Conservation (phyloP, 1,284 basidiomycete genomes). For the Nidula niveotomentosa region DNA sequence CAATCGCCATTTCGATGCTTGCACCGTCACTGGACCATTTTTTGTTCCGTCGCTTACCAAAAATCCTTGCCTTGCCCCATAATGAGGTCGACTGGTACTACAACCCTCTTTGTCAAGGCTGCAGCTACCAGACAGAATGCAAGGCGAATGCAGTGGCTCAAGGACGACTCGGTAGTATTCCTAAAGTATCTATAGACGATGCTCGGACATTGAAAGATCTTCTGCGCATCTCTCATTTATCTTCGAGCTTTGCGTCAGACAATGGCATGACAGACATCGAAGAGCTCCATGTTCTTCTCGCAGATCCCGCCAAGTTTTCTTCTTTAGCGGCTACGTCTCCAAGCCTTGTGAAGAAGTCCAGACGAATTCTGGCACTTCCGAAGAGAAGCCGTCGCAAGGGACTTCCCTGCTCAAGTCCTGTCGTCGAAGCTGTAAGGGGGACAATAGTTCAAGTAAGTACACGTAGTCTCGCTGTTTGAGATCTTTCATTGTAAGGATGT, state of each 20-base stretch:
- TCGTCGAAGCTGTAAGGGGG: conserved; percentile 36
- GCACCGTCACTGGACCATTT: conserved; percentile 35
- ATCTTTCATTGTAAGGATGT: not conserved
- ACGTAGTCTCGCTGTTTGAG: not conserved
- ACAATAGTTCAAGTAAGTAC: conserved; percentile 24
- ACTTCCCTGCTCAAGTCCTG: conserved; percentile 24
- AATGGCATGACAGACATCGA: conserved; percentile 35
- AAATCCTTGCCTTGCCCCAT: conserved; percentile 27
- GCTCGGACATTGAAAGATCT: conserved; percentile 33
- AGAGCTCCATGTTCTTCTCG: conserved; percentile 36
- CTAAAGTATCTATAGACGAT: conserved; percentile 42
- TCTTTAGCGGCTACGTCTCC: conserved; percentile 38
- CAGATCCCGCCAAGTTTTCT: conserved; percentile 30
- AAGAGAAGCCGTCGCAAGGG: conserved; percentile 14
- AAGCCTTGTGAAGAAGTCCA: conserved; percentile 40
- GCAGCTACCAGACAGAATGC: conserved; percentile 38
- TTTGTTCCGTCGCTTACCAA: conserved; percentile 39
- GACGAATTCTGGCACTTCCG: conserved; percentile 40
- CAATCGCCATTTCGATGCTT: conserved; percentile 32
- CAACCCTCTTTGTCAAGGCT: conserved; percentile 43
- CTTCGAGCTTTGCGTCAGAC: conserved; percentile 5
- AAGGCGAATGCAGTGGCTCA: conserved; percentile 28
- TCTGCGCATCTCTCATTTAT: conserved; percentile 28
- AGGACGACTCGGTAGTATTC: conserved; percentile 39
- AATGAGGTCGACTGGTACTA: conserved; percentile 42